Percentiles rank a stretch among this genome's conserved stretches.
These are phyloP conservation scores for Tagetes patula DNA, from an alignment of 129 eudicot species.

Conservation along the genomic window DNA sequence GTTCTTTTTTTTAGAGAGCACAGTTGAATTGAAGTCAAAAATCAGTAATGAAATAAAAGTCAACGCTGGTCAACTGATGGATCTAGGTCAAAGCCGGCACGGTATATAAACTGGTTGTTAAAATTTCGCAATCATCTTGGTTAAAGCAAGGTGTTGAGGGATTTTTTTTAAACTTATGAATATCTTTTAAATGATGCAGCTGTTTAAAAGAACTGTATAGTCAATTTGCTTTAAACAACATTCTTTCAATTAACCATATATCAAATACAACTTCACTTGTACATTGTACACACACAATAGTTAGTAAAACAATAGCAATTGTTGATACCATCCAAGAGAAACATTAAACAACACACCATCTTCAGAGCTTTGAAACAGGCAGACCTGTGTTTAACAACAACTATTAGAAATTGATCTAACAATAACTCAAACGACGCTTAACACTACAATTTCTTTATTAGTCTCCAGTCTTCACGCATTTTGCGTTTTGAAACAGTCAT, in stretches of 20 bases:
- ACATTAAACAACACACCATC: neutral
- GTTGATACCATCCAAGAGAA: constrained; percentile 12
- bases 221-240: neutral
- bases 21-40: no score
- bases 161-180: no score
- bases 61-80: no score
- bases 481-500: neutral
- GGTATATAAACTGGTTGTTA: no score
- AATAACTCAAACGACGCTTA: neutral
- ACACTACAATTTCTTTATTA: neutral
- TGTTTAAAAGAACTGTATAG: no score
- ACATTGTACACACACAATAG: neutral
- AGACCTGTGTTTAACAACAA: constrained; percentile 49
- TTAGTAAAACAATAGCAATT: neutral
- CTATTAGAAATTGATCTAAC: neutral
- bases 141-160: no score
- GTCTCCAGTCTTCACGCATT: neutral
- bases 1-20: no score
- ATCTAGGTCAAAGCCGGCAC: no score
- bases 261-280: constrained; percentile 23
- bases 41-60: no score
- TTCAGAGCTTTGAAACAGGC: constrained; percentile 74
- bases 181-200: no score
- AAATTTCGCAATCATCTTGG: no score
- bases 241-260: neutral